Evolutionary conservation across 2,329 filamentous ascomycete genomes (phyloP).

Genomic region (Venturia nashicola): DNA sequence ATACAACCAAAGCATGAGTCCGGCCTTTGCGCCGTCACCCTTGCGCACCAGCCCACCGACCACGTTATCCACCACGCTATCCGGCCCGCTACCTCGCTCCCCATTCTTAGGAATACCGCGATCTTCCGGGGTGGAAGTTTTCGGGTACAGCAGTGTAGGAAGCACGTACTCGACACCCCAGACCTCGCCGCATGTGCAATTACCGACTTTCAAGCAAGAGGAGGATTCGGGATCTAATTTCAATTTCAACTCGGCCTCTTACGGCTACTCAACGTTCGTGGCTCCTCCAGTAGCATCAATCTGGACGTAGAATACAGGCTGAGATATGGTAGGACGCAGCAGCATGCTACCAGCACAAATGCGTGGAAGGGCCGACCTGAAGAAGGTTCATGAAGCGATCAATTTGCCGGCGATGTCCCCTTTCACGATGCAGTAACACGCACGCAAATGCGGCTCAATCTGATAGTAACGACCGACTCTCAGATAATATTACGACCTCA

Average conservation of each 20-base stretch:
- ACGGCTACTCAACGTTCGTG: constrained; percentile 27
- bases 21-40: constrained; percentile 37
- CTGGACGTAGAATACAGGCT: constrained; percentile 28
- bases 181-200: constrained; percentile 21
- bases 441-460: neutral
- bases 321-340: constrained; percentile 22
- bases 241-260: constrained; percentile 27
- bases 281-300: constrained; percentile 19
- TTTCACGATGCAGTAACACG: neutral
- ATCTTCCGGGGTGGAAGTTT: constrained; percentile 18
- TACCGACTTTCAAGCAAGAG: constrained; percentile 21
- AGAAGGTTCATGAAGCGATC: neutral
- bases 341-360: neutral
- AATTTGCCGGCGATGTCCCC: neutral
- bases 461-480: neutral
- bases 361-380: neutral
- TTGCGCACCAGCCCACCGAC: constrained; percentile 24
- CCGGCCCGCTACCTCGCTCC: constrained; percentile 22
- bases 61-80: constrained; percentile 14
- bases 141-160: constrained; percentile 12
- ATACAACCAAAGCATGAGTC: constrained; percentile 32
- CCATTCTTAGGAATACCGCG: constrained; percentile 35
- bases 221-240: constrained; percentile 26
- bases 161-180: constrained; percentile 23
- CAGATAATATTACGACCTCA: neutral